phyloP scores from a whole-genome alignment of 1,284 basidiomycete species.

The Apiotrichum gracile region DNA sequence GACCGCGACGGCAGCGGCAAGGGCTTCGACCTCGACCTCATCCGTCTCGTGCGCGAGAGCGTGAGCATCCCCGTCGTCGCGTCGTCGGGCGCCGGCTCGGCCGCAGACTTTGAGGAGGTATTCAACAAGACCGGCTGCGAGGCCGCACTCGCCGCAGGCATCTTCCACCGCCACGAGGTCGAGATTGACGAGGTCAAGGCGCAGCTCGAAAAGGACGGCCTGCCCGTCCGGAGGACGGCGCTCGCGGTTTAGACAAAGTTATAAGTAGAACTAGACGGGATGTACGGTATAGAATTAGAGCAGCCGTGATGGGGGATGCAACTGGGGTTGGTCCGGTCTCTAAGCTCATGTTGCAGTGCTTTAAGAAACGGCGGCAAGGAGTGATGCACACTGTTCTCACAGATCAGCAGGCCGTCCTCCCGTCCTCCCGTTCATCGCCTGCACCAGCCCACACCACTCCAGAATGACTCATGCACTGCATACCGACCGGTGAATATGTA shows the following conservation, averaged over 20 bases:
- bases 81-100: slow-evolving; percentile 81
- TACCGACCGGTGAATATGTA: too few species aligned
- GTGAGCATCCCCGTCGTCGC: slow-evolving; percentile 92
- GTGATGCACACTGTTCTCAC: too few species aligned
- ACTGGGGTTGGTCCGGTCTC: too few species aligned
- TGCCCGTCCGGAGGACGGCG: slow-evolving; percentile 43
- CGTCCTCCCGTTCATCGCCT: too few species aligned
- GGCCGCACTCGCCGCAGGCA: slow-evolving; percentile 92
- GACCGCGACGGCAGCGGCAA: slow-evolving; percentile 90
- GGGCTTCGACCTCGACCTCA: slow-evolving; percentile 85
- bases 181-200: slow-evolving; percentile 62
- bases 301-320: too few species aligned
- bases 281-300: too few species aligned
- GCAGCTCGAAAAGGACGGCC: slow-evolving; percentile 52
- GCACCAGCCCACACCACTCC: too few species aligned
- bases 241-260: slow-evolving; percentile 13
- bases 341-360: too few species aligned
- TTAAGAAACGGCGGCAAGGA: too few species aligned
- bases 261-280: too few species aligned
- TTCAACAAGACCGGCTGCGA: slow-evolving; percentile 76
- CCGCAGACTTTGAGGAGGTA: slow-evolving; percentile 78
- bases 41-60: slow-evolving; percentile 65
- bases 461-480: too few species aligned
- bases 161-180: slow-evolving; percentile 91
- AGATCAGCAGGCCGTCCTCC: too few species aligned